phyloP scores from a whole-genome alignment of 257 asterid species.

The Forsythia viridissima region DNA sequence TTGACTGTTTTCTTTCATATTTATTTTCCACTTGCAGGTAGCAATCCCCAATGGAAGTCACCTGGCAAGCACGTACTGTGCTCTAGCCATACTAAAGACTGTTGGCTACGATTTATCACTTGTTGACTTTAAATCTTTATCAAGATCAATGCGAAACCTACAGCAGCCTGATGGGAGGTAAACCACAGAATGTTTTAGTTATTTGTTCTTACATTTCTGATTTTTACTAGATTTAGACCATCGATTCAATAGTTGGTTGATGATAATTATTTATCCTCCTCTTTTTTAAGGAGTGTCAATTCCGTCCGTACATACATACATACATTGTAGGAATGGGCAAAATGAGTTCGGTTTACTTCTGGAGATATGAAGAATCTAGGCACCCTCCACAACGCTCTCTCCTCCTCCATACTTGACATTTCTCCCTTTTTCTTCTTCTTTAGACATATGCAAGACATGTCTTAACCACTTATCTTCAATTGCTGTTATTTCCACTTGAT shows the following conservation, averaged over 20 bases:
- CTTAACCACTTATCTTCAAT: background rate
- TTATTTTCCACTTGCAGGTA: slow-evolving; percentile 42
- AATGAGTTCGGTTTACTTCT: background rate
- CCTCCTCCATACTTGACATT: background rate
- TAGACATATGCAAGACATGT: background rate
- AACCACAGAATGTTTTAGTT: slow-evolving; percentile 2
- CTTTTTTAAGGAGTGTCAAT: background rate
- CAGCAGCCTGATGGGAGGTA: slow-evolving; percentile 95
- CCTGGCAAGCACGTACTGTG: slow-evolving; percentile 94
- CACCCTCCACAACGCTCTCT: background rate
- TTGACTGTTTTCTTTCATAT: slow-evolving; percentile 2
- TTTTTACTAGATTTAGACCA: background rate
- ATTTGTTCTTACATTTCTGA: background rate
- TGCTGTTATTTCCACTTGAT: background rate
- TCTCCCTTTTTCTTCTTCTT: background rate
- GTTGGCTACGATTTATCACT: slow-evolving; percentile 78
- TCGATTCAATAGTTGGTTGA: background rate
- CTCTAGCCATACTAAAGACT: slow-evolving; percentile 75
- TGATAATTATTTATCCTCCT: slow-evolving; percentile 4
- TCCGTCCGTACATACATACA: background rate
- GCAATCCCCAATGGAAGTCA: slow-evolving; percentile 75
- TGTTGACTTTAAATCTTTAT: slow-evolving; percentile 48
- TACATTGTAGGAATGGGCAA: background rate
- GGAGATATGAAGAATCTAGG: background rate
- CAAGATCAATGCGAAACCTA: slow-evolving; percentile 85